phyloP scores from a whole-genome alignment of 2,329 filamentous ascomycete species.

The Fusarium sp. region DNA sequence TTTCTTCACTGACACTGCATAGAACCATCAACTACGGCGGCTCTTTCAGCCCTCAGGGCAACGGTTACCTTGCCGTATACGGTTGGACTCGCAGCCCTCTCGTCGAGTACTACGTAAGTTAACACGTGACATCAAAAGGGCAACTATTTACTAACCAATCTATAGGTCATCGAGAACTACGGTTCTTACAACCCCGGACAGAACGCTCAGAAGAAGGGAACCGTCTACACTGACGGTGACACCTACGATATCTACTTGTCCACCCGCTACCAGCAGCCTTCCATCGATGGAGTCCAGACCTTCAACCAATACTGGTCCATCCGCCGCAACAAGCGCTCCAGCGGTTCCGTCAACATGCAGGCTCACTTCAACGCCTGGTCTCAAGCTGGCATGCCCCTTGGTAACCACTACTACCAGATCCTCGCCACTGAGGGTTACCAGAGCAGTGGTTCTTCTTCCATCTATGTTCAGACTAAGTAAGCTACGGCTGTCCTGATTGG shows the following conservation, averaged over 20 bases:
- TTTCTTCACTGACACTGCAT: not conserved
- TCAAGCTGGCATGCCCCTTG: conserved; percentile 12
- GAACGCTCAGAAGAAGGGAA: conserved; percentile 9
- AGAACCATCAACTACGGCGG: conserved; percentile 28
- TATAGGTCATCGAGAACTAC: conserved; percentile 7
- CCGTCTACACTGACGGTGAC: conserved; percentile 19
- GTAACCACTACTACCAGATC: conserved; percentile 25
- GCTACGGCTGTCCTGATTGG: not conserved
- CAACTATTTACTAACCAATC: fast-evolving
- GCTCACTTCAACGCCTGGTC: conserved; percentile 19
- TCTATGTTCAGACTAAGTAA: conserved; percentile 22
- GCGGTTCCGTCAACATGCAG: conserved; percentile 22
- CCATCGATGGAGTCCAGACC: not conserved
- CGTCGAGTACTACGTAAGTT: conserved; percentile 22
- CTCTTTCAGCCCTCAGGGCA: conserved; percentile 15
- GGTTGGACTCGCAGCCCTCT: conserved; percentile 22
- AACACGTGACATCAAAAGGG: fast-evolving
- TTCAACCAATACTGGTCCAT: conserved; percentile 30
- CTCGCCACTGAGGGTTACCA: conserved; percentile 24
- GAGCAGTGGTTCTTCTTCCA: conserved; percentile 19
- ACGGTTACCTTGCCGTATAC: conserved; percentile 17
- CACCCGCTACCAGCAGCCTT: conserved; percentile 7
- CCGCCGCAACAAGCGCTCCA: conserved; percentile 18
- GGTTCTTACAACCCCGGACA: conserved; percentile 4
- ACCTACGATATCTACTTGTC: conserved; percentile 17